These are phyloP conservation scores for Anastatica hierochuntica DNA, from an alignment of 345 rosid species.

Conservation along the genomic window DNA sequence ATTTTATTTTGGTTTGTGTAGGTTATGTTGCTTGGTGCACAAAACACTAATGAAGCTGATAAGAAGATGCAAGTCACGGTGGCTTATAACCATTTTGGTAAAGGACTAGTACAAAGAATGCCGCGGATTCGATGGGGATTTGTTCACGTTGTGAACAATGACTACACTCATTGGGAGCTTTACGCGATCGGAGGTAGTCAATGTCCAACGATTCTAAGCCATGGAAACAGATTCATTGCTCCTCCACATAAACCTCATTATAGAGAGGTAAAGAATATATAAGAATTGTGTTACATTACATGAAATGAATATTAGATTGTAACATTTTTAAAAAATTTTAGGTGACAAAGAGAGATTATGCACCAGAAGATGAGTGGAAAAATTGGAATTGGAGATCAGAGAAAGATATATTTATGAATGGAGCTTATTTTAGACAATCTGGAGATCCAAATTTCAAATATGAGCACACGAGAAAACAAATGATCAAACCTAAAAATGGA, in stretches of 20 bases:
- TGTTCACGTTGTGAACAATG: slow-evolving; percentile 69
- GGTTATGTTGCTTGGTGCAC: slow-evolving; percentile 64
- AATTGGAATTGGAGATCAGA: slow-evolving; percentile 67
- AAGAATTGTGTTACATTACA: not conserved
- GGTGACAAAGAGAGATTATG: slow-evolving; percentile 55
- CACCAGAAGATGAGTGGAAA: slow-evolving; percentile 39
- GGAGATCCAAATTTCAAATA: slow-evolving; percentile 24
- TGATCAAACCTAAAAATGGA: slow-evolving; percentile 34
- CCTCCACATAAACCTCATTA: slow-evolving; percentile 30
- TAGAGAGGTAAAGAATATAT: slow-evolving; percentile 31
- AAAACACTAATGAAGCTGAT: slow-evolving; percentile 31
- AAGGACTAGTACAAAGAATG: slow-evolving; percentile 67
- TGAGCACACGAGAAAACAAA: slow-evolving; percentile 7
- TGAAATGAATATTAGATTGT: not conserved
- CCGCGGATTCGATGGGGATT: slow-evolving; percentile 71
- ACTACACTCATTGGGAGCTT: slow-evolving; percentile 68
- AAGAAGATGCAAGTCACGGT: slow-evolving; percentile 57
- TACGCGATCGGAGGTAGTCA: slow-evolving; percentile 72
- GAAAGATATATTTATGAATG: slow-evolving; percentile 52
- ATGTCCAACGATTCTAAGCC: slow-evolving; percentile 58
- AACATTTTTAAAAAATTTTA: not conserved
- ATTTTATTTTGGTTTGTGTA: slow-evolving; percentile 7
- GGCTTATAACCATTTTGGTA: slow-evolving; percentile 71
- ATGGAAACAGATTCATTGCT: slow-evolving; percentile 68
- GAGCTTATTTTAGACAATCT: slow-evolving; percentile 46